phyloP scores from a whole-genome alignment of 225 moss, liverwort and hornwort genomes.

The Lunularia cruciata region DNA sequence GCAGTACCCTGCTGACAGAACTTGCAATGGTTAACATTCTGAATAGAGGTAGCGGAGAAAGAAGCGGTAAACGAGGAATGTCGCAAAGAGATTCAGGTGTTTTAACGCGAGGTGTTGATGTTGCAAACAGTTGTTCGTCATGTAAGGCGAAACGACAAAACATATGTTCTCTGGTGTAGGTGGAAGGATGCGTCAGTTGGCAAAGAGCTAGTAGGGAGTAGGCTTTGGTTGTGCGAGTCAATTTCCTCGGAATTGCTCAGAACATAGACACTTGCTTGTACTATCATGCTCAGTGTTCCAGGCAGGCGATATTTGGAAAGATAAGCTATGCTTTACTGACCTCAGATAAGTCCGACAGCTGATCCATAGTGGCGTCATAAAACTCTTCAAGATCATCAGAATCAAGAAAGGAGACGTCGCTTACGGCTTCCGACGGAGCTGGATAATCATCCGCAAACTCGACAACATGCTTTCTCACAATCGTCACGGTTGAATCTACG shows the following conservation, averaged over 20 bases:
- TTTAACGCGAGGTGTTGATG: no score
- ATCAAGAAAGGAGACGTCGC: constrained; percentile 50
- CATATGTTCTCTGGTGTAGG: no score
- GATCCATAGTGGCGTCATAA: constrained; percentile 67
- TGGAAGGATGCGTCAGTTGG: no score
- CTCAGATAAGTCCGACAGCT: constrained; percentile 67
- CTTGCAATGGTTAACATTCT: background rate
- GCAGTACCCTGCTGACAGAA: constrained; percentile 9
- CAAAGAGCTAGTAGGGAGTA: no score
- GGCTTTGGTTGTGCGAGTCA: no score
- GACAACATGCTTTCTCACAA: constrained; percentile 59
- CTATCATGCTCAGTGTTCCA: background rate
- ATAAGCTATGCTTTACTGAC: constrained; percentile 18
- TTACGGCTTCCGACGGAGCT: constrained; percentile 32
- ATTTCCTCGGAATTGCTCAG: background rate
- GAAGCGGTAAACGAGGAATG: no score
- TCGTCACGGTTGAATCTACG: constrained; percentile 59
- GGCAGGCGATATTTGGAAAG: background rate
- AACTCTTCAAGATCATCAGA: constrained; percentile 63
- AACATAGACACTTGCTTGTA: background rate
- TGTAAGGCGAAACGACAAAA: no score
- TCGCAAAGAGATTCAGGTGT: no score
- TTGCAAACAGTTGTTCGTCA: no score
- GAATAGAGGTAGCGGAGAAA: background rate
- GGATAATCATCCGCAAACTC: constrained; percentile 49